Base-by-base conservation (phyloP, 495 filamentous ascomycete species). In the Xeromyces bisporus region DNA sequence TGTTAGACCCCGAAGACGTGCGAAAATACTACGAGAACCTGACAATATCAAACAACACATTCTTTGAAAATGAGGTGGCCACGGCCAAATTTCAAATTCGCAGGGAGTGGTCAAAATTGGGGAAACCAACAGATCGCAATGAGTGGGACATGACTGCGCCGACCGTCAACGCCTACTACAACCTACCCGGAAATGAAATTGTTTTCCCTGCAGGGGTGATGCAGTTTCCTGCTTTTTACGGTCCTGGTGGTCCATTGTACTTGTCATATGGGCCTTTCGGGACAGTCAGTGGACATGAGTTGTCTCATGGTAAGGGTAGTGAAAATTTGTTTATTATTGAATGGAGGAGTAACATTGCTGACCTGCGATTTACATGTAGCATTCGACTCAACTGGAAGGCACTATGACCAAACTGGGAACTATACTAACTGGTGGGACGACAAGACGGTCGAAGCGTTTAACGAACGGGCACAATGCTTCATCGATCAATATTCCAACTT, bases 201-300 rank as follows among this genome's bases (percentile, higher is more conserved):
- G 70, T 75, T 11, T 79, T 83, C 54, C 73, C 70, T 7, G 76
- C 76, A 1, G 77, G 74, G 3, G 78, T 80, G 29, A 76, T 80
- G 70, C 75, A 80, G 42, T 64, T 70, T 3, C 75, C 77, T 7
- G 54, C 71, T 15, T 83, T 81, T 46, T 66, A 65, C 27, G 67
- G 74, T 26, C 50, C 64, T 0, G 55, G 62, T 18, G 58, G 78
- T 1, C 78, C 78, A 0, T 42, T 65, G 24, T 82, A 80, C 37
- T 46, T 78, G 14, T 64, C 66, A 18, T 84, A 81, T 41, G 78
- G 76, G 18, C 71, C 74, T 1, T 77, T 82, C 40, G 77, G 74
- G 18, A 62, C 73, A 2, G 70, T 82, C 20, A 71, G 69, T 28
- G 77, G 77, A 6, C 77, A 84, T 48, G 77, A 84, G 43, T 63